phyloP scores from a whole-genome alignment of 352 stramenopile genomes.

The Thraustochytrium striatum region DNA sequence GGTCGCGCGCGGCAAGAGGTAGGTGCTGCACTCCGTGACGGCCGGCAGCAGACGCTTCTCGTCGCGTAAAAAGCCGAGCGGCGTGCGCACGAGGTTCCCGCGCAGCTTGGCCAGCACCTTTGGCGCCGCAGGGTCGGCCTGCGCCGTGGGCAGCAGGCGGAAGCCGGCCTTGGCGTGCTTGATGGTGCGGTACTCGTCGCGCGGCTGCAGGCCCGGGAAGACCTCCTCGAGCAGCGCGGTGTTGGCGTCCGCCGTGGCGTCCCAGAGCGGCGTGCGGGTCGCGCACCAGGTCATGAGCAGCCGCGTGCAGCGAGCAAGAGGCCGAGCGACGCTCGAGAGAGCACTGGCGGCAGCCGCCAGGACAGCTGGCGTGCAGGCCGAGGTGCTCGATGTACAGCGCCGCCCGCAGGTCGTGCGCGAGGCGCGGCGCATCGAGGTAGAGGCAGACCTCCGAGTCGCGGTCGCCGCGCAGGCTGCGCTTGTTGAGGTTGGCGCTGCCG shows the following conservation, averaged over 20 bases:
- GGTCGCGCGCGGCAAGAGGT: background rate
- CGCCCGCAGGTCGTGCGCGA: background rate
- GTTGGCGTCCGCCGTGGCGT: background rate
- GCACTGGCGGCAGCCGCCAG: background rate
- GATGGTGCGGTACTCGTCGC: background rate
- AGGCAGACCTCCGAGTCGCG: conserved; percentile 61
- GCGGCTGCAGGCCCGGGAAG: background rate
- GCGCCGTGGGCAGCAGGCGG: background rate
- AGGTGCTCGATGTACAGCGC: background rate
- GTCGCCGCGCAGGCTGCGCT: conserved; percentile 84
- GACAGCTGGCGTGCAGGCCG: background rate
- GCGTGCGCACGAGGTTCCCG: conserved; percentile 17
- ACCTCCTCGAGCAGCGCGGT: background rate
- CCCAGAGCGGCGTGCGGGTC: background rate
- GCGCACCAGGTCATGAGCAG: conserved; percentile 4
- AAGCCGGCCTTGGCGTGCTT: background rate
- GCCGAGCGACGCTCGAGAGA: background rate
- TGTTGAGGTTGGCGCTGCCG: conserved; percentile 89
- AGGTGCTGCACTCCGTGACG: background rate
- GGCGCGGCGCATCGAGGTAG: background rate
- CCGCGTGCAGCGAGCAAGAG: no score
- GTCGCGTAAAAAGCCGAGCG: conserved; percentile 16
- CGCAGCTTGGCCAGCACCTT: background rate
- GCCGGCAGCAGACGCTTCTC: conserved; percentile 11
- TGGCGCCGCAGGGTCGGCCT: background rate